phyloP scores from a whole-genome alignment of 225 moss, liverwort and hornwort species.

The Marchantia paleacea region DNA sequence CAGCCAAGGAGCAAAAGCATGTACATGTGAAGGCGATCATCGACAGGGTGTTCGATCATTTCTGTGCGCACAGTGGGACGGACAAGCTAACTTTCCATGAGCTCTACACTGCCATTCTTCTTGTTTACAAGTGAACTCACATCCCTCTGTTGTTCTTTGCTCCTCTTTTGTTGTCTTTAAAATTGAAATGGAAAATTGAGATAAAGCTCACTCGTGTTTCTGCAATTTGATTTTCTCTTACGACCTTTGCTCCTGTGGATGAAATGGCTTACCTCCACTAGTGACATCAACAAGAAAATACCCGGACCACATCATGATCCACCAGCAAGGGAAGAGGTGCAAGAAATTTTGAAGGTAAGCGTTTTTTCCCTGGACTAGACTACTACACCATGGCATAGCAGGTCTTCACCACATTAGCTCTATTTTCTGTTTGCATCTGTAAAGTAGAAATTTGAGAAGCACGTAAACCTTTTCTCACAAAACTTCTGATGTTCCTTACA shows the following conservation, averaged over 20 bases:
- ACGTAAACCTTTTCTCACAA: neutral
- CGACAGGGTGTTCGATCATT: slow-evolving; percentile 68
- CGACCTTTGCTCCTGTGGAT: neutral
- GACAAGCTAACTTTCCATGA: slow-evolving; percentile 55
- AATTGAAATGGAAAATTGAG: neutral
- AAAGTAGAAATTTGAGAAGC: no score
- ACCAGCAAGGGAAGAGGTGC: slow-evolving; percentile 70
- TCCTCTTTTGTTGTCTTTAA: neutral
- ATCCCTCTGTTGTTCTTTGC: neutral
- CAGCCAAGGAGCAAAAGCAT: slow-evolving; percentile 61
- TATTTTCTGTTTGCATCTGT: no score
- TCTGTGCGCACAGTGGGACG: slow-evolving; percentile 53
- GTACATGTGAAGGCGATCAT: slow-evolving; percentile 56
- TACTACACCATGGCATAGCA: neutral
- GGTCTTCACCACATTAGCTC: no score
- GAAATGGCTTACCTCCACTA: slow-evolving; percentile 23
- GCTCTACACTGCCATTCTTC: slow-evolving; percentile 82
- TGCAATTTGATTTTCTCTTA: neutral
- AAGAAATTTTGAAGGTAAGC: slow-evolving; percentile 58
- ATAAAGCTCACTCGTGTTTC: neutral
- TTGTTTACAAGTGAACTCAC: slow-evolving; percentile 78
- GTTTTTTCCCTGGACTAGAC: neutral
- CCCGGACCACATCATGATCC: slow-evolving; percentile 84
- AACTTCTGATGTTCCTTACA: no score
- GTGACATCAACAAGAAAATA: slow-evolving; percentile 84